Evolutionary conservation across 2,329 filamentous ascomycete species (phyloP), one percentile per base, ranked within the genome.

Genomic region (Scedosporium apiospermum): DNA sequence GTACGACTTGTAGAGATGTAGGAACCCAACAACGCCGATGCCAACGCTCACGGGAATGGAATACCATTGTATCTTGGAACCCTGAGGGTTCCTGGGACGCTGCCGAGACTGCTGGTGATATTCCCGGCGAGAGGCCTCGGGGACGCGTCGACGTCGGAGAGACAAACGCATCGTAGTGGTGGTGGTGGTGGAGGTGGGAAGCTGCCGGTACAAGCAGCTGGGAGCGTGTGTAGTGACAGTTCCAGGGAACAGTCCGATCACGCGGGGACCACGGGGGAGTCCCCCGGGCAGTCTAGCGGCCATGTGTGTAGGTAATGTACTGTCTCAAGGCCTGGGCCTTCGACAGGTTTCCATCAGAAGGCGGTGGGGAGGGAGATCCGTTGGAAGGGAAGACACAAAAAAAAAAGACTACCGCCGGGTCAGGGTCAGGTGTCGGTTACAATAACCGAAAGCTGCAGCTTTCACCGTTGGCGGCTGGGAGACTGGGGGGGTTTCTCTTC

Each of bases 41-140:
- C 93, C 93, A 23, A 96, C 80, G 27, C 88, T 90, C 62, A 96
- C 84, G 23, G 93, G 93, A 68, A 97, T 96, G 57, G 90, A 90
- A 74, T 92, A 91, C 93, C 93, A 97, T 78, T 90, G 85, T 65
- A 95, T 82, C 73, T 80, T 84, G 66, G 77, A 79, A 5, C 46
- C 23, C 21, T 26, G 18, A 16, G 53, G 67, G 79, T 80, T 65
- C 75, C 77, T 61, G 81, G 72, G 51, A 80, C 80, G 64, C 76
- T 76, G 27, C 80, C 76, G 63, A 84, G 74, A 57, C 44, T 44
- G 26, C 44, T 44, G 26, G 21, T 61, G 62, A 53, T 51, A 38
- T 23, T 57, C 61, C 12, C 61, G 59, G 65, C 63, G 62, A 65
- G 65, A 46, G 68, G 68, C 38, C 63, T 62, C 65, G 66, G 67